Evolutionary conservation across 805 yeast species (phyloP).

Genomic region (Saturnispora serradocipensis): DNA sequence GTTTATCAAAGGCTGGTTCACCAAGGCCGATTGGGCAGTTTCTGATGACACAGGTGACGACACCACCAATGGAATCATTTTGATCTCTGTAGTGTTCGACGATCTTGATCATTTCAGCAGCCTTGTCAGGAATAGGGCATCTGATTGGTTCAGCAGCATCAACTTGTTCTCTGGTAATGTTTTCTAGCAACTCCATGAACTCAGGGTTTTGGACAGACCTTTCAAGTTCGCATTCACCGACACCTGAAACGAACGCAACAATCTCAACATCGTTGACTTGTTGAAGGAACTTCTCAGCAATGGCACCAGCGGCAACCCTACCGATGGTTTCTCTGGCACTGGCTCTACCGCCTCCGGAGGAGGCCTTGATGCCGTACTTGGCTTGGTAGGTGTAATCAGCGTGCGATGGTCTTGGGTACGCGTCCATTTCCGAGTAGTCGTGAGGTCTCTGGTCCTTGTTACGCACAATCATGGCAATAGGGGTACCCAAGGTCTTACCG

Average conservation of each 20-base stretch:
- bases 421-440: conserved; percentile 91
- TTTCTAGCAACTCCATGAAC: conserved; percentile 59
- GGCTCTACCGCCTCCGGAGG: conserved; percentile 96
- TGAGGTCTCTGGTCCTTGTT: conserved; percentile 97
- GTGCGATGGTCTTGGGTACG: conserved; percentile 95
- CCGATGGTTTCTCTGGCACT: conserved; percentile 98
- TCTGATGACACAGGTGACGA: conserved; percentile 93
- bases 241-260: conserved; percentile 93
- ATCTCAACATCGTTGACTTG: conserved; percentile 80
- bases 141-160: conserved; percentile 86
- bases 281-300: conserved; percentile 83
- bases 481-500: conserved; percentile 88
- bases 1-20: conserved; percentile 94
- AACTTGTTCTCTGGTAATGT: conserved; percentile 79
- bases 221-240: conserved; percentile 72
- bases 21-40: conserved; percentile 95
- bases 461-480: conserved; percentile 85
- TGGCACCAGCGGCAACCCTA: conserved; percentile 97
- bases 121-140: conserved; percentile 73
- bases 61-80: conserved; percentile 94
- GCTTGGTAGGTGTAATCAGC: conserved; percentile 90
- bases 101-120: conserved; percentile 73
- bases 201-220: conserved; percentile 57
- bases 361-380: conserved; percentile 88
- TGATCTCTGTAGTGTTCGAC: conserved; percentile 81